These are phyloP conservation scores for Monocercomonoides exilis DNA, from an alignment of 78 protist genomes.

Conservation along the genomic window DNA sequence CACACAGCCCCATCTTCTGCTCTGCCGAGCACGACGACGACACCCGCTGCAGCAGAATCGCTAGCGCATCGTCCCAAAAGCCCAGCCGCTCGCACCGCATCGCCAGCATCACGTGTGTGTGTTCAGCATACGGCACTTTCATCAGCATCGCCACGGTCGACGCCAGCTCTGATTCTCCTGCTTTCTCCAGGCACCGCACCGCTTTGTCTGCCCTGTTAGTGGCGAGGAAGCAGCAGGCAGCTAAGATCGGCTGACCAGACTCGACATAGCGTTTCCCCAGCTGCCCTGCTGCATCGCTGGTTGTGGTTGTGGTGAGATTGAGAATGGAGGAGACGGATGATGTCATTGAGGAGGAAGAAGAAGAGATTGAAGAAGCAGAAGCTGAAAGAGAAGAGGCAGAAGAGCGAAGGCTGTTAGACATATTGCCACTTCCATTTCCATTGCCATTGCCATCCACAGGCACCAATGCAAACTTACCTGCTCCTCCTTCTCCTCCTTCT, in stretches of 20 bases:
- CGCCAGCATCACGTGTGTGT: neutral
- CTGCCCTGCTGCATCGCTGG: too few relatives aligned
- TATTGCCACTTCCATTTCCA: too few relatives aligned
- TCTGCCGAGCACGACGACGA: neutral
- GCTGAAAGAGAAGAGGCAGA: too few relatives aligned
- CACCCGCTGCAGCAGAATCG: neutral
- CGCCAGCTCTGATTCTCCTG: neutral
- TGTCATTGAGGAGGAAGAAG: too few relatives aligned
- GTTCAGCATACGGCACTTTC: neutral
- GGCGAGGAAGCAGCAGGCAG: constrained; percentile 12
- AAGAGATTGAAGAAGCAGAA: too few relatives aligned
- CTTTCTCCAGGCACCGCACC: neutral
- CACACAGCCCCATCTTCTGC: neutral
- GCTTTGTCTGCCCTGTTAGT: neutral
- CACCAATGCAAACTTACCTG: too few relatives aligned
- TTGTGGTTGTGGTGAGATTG: too few relatives aligned
- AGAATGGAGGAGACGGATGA: too few relatives aligned
- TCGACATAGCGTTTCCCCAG: neutral
- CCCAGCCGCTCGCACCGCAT: neutral
- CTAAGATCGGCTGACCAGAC: neutral
- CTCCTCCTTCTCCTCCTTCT: too few relatives aligned
- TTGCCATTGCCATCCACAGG: too few relatives aligned
- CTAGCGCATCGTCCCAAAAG: neutral
- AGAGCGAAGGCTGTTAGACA: too few relatives aligned
- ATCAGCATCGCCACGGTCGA: neutral